Evolutionary conservation across 495 filamentous ascomycete species (phyloP).

Genomic region (Aspergillus taichungensis): DNA sequence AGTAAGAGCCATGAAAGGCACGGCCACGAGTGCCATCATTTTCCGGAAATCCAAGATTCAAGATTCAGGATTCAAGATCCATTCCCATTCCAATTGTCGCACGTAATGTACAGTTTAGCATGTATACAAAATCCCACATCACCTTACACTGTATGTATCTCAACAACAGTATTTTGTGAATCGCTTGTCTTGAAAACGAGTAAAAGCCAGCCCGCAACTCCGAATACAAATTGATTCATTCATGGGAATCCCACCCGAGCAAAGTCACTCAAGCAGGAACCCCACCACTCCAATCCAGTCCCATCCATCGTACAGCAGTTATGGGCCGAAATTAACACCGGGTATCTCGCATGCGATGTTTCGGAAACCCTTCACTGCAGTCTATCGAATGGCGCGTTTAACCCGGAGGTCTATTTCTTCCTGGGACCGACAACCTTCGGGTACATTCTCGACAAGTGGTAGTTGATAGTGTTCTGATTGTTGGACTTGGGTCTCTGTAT

Average conservation of each 20-base stretch:
- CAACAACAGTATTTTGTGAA: too few relatives aligned
- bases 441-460: conserved; percentile 82
- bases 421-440: conserved; percentile 63
- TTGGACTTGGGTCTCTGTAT: conserved; percentile 52
- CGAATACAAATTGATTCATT: too few relatives aligned
- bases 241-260: too few relatives aligned
- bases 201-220: too few relatives aligned
- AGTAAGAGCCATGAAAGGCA: conserved; percentile 5
- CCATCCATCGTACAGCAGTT: too few relatives aligned
- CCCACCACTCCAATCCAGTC: too few relatives aligned
- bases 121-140: conserved; percentile 1
- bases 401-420: conserved; percentile 53
- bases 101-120: conserved; percentile 5
- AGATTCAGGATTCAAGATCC: background rate
- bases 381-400: conserved; percentile 9
- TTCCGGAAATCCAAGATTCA: background rate
- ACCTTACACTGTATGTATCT: background rate
- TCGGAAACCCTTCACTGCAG: too few relatives aligned
- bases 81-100: background rate
- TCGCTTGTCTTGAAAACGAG: too few relatives aligned
- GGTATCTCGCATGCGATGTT: too few relatives aligned
- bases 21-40: conserved; percentile 1
- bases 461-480: conserved; percentile 86
- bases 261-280: too few relatives aligned
- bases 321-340: too few relatives aligned